These are phyloP conservation scores for Pilaira anomala DNA, from an alignment of 192 early-diverging fungal genomes.

Conservation along the genomic window DNA sequence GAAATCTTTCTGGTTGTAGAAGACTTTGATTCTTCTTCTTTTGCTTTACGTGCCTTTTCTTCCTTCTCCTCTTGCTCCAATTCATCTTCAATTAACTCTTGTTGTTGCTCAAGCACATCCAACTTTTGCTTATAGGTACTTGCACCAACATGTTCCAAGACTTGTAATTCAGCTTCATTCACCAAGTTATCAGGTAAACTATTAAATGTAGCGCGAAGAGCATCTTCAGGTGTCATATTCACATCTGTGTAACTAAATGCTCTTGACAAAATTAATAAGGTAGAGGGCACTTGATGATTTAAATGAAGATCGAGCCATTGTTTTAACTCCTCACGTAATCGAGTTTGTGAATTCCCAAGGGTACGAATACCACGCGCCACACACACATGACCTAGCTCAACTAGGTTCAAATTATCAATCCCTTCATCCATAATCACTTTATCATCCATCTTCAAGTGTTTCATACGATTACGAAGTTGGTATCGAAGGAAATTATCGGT, in stretches of 20 bases:
- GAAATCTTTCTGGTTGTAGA: background rate
- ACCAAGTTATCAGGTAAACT: constrained; percentile 84
- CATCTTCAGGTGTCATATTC: constrained; percentile 52
- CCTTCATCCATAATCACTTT: constrained; percentile 77
- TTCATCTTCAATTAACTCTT: constrained; percentile 92
- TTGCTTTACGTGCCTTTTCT: constrained; percentile 49
- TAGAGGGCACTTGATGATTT: constrained; percentile 82
- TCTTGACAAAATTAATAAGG: constrained; percentile 82
- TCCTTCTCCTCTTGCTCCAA: constrained; percentile 76
- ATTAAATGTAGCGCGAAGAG: constrained; percentile 83
- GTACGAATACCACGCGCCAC: constrained; percentile 83
- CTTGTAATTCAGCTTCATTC: constrained; percentile 78
- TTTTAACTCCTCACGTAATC: constrained; percentile 75
- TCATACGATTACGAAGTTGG: constrained; percentile 80
- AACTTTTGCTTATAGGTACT: constrained; percentile 87
- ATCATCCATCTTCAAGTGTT: constrained; percentile 82
- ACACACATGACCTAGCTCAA: constrained; percentile 82
- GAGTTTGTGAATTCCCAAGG: constrained; percentile 78
- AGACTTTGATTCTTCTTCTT: constrained; percentile 30
- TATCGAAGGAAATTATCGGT: constrained; percentile 89
- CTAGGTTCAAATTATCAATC: constrained; percentile 76
- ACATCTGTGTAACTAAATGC: constrained; percentile 71
- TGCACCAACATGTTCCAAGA: constrained; percentile 78
- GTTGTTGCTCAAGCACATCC: constrained; percentile 88
- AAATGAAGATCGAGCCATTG: constrained; percentile 94